Evolutionary conservation across 495 filamentous ascomycete genomes (phyloP).

Genomic region (Poronia punctata): DNA sequence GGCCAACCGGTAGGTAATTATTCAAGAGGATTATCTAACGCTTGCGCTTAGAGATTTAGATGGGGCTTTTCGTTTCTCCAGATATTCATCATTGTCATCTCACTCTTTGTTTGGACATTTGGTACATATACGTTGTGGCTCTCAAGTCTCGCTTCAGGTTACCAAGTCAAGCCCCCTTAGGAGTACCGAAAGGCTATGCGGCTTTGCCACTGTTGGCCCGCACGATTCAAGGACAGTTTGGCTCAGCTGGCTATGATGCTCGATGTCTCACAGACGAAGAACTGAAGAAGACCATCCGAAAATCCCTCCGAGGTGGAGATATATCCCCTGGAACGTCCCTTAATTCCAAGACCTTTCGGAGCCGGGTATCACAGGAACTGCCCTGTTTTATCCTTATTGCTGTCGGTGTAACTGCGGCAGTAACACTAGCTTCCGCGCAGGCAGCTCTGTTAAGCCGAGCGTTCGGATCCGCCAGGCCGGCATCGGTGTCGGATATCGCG

Average conservation of each 20-base stretch:
- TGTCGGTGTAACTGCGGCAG: too few relatives aligned
- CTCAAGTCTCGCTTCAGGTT: constrained; percentile 10
- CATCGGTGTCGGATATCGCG: too few relatives aligned
- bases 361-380: too few relatives aligned
- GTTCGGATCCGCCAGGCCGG: too few relatives aligned
- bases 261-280: constrained; percentile 8
- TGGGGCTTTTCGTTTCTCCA: constrained; percentile 14
- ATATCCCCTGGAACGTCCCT: constrained; percentile 8
- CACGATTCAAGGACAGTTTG: constrained; percentile 9
- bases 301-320: constrained; percentile 6
- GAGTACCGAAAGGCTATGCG: constrained; percentile 8
- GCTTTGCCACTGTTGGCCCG: constrained; percentile 8
- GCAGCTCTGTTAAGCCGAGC: too few relatives aligned
- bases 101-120: constrained; percentile 7
- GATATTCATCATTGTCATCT: background rate
- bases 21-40: background rate
- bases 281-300: constrained; percentile 6
- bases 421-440: too few relatives aligned
- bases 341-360: too few relatives aligned
- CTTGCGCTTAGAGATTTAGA: constrained; percentile 1
- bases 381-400: too few relatives aligned
- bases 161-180: constrained; percentile 1
- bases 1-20: too few relatives aligned
- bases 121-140: constrained; percentile 14
- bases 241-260: constrained; percentile 2